Base-by-base conservation (phyloP, 2,329 filamentous ascomycete species). In the Talaromyces sp. region DNA sequence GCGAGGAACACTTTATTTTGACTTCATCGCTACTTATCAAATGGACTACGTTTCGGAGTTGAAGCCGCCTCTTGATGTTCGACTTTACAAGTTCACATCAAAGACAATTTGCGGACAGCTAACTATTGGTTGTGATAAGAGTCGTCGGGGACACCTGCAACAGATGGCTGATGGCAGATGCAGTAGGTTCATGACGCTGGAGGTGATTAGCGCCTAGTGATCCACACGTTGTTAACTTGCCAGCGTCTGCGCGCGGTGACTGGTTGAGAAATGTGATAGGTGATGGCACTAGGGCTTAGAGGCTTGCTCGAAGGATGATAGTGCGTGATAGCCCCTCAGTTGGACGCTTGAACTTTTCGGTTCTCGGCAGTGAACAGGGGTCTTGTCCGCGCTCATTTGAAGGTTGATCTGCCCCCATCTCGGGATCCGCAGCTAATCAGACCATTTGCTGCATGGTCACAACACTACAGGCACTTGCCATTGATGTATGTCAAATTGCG, bases 311-410 rank as follows among this genome's bases (percentile, higher is more conserved):
- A 41, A 21, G 15, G n/a, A 17, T 10, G 19, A 41, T 41, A 52
- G 48, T 25, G 48, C 35, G 48, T 52, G 48, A 52, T 22, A 52
- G 33, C 48, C 33, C 36, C 48, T 5, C 48, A 25, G n/a, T 25
- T 46, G 28, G 25, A 33, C 45, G 45, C 45, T 37, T 43, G 35
- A 11, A 43, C n/a, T 31, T 22, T 40, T 53, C 50, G 50, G 50
- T 39, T 40, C 50, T 39, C 50, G 50, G 50, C 50, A 53, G 50
- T 21, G 9, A 40, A 31, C 36, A 48, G 45, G 43, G 43, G 25
- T 28, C 41, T 8, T 3, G 4, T 39, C 36, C 36, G 11, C n/a
- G 11, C 36, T 21, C 17, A 51, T 35, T 51, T 28, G 10, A 33
- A 21, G 46, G 17, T 22, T 52, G 17, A 17, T n/a, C 33, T 17